Evolutionary conservation across 495 filamentous ascomycete species (phyloP), one percentile per base, ranked within the genome.

Genomic region (Daldinia vernicosa): DNA sequence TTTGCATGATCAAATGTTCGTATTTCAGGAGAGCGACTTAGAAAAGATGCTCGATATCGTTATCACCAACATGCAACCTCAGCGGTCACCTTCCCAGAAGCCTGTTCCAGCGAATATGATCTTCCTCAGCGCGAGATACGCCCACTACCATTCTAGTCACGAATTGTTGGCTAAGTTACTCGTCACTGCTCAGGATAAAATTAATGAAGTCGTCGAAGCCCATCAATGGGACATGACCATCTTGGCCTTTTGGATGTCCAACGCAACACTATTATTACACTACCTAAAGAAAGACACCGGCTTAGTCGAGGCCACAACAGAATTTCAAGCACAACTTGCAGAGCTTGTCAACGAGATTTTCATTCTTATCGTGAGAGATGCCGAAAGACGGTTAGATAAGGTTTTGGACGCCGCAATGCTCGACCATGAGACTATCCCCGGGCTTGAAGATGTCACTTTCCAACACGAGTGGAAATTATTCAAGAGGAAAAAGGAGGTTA

Each of bases 191-290:
- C 97, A 95, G 86, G 92, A 97, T 56, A 97, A 95, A 80, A 98
- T 99, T 68, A 98, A 98, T 72, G 89, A 92, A 58, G 93, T 98
- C 43, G 93, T 99, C 28, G 96, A 98, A 75, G 87, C 86, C 39
- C 88, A 97, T 72, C 95, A 99, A 74, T 98, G 95, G 95, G 95
- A 99, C 74, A 99, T 99, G 95, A 99, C 95, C 0, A 95, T 98
- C 67, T 84, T 98, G 17, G 96, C 95, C 2, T 99, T 98, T 75
- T 99, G 95, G 95, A 92, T 97, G 75, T 98, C 96, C 8, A 99
- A 99, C 78, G 95, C 93, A 26, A 98, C 95, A 1, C 82, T 99
- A 5, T 82, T 99, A 2, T 84, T 99, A 26, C 94, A 99, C 78
- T 99, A 99, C 75, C 83, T 99, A 39, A 97, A 96, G 80, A 99